A percentile compares a stretch with the other conserved stretches of the same genome.
Conservation (phyloP, 1,139 yeast genomes). For the Taiozyma sp. region DNA sequence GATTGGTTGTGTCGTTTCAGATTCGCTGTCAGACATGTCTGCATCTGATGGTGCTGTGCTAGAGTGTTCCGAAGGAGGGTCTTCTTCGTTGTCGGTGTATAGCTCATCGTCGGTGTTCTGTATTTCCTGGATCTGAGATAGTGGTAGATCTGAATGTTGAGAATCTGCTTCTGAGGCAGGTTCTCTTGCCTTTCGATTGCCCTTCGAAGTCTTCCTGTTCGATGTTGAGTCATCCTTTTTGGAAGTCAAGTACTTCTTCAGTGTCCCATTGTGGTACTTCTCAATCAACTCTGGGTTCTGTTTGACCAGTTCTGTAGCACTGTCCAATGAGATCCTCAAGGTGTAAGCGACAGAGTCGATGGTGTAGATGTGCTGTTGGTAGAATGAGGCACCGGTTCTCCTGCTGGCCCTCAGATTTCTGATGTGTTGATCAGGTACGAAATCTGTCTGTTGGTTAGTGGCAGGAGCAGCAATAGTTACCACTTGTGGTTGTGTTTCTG, state of each 20-base stretch:
- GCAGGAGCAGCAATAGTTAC: not conserved
- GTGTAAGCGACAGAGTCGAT: slow-evolving; percentile 20
- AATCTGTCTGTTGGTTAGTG: not conserved
- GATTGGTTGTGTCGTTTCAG: not conserved
- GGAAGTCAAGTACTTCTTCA: slow-evolving; percentile 10
- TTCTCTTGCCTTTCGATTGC: not conserved
- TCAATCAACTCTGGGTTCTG: slow-evolving; percentile 17
- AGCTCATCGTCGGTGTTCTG: slow-evolving; percentile 1
- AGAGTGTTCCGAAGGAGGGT: not conserved
- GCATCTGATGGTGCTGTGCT: slow-evolving; percentile 1
- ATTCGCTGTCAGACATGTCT: slow-evolving; percentile 1
- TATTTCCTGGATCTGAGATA: not conserved
- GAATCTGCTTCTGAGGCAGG: not conserved
- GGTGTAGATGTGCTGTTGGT: slow-evolving; percentile 22
- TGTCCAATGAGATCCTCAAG: slow-evolving; percentile 12
- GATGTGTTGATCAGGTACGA: not conserved
- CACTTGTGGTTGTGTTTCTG: not conserved
- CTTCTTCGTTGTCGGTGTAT: not conserved
- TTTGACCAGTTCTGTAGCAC: slow-evolving; percentile 19
- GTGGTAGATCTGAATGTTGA: not conserved
- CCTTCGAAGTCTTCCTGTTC: not conserved
- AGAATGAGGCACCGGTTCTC: slow-evolving; percentile 16
- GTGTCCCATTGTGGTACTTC: slow-evolving; percentile 15
- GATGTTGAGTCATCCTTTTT: not conserved
- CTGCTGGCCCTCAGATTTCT: slow-evolving; percentile 5